Percentiles rank a stretch among this genome's conserved stretches.
Evolutionary conservation across 306 rosid genomes (phyloP).

Genomic region (Corylus americana): DNA sequence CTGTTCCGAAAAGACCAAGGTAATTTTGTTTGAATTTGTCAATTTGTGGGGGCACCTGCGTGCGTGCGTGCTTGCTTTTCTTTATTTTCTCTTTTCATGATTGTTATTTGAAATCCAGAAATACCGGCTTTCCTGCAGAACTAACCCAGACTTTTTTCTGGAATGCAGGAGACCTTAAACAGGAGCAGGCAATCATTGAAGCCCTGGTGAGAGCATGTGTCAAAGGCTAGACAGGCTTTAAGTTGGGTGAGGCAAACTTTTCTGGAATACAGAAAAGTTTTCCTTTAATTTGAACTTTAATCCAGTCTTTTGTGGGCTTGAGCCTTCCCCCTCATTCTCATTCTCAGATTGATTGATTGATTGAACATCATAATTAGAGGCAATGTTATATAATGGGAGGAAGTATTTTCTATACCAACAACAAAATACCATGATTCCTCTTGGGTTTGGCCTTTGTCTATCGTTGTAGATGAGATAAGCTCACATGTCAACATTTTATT

Average conservation of each 20-base stretch:
- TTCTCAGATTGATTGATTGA: neutral
- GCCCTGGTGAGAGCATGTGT: neutral
- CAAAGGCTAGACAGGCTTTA: neutral
- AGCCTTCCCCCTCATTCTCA: neutral
- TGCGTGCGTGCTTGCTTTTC: constrained; percentile 4
- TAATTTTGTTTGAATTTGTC: constrained; percentile 23
- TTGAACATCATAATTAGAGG: neutral
- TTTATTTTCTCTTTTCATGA: constrained; percentile 27
- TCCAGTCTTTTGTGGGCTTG: neutral
- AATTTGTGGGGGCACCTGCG: constrained; percentile 45
- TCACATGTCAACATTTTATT: neutral
- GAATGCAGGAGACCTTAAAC: neutral
- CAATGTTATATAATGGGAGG: too few species aligned
- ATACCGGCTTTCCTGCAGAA: constrained; percentile 17
- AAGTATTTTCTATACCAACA: neutral
- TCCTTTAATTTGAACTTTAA: neutral
- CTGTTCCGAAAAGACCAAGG: constrained; percentile 25
- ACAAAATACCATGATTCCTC: neutral
- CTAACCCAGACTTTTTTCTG: neutral
- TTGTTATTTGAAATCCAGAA: constrained; percentile 31
- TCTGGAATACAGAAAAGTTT: neutral
- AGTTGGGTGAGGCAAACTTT: neutral
- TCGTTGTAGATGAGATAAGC: neutral
- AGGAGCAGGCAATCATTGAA: neutral
- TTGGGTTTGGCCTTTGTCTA: neutral